Conservation (phyloP, 2,329 filamentous ascomycete genomes). For the Elsinoe ampelina region DNA sequence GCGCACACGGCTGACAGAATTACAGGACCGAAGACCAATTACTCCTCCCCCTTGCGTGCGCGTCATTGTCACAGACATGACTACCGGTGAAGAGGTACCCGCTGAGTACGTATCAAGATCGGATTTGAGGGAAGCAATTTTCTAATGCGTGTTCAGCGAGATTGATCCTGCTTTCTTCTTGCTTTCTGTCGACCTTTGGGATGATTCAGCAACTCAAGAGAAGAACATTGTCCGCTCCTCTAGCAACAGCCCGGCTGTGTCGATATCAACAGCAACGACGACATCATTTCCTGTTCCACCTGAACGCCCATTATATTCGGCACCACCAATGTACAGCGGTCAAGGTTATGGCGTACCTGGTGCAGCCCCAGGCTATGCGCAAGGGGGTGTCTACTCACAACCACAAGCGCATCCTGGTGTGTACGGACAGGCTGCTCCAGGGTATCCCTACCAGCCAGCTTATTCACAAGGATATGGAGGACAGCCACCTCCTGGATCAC, state of each 20-base stretch:
- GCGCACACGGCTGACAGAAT: conserved; percentile 22
- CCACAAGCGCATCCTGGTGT: conserved; percentile 1
- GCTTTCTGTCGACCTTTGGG: conserved; percentile 61
- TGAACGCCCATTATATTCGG: conserved; percentile 11
- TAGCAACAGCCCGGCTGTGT: conserved; percentile 52
- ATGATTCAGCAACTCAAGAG: conserved; percentile 49
- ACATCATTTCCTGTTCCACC: conserved; percentile 60
- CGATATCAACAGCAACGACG: conserved; percentile 71
- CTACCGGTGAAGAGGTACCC: conserved; percentile 71
- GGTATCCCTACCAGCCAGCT: not conserved
- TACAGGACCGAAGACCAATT: conserved; percentile 82
- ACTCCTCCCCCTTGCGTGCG: conserved; percentile 89
- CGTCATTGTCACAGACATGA: conserved; percentile 65
- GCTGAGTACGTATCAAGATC: conserved; percentile 15
- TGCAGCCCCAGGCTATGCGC: conserved; percentile 9
- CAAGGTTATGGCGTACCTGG: conserved; percentile 11
- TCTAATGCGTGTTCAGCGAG: conserved; percentile 26
- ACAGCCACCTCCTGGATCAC: conserved; percentile 13
- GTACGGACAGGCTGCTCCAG: conserved; percentile 6
- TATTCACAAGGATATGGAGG: conserved; percentile 5
- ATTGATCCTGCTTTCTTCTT: conserved; percentile 61
- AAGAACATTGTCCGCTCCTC: conserved; percentile 62
- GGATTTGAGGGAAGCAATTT: not conserved
- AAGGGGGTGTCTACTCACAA: conserved; percentile 5
- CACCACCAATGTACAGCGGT: conserved; percentile 8